A percentile compares a stretch with the other conserved stretches of the same genome.
phyloP scores from a whole-genome alignment of 805 yeast species.

The Saturnispora mendoncae region DNA sequence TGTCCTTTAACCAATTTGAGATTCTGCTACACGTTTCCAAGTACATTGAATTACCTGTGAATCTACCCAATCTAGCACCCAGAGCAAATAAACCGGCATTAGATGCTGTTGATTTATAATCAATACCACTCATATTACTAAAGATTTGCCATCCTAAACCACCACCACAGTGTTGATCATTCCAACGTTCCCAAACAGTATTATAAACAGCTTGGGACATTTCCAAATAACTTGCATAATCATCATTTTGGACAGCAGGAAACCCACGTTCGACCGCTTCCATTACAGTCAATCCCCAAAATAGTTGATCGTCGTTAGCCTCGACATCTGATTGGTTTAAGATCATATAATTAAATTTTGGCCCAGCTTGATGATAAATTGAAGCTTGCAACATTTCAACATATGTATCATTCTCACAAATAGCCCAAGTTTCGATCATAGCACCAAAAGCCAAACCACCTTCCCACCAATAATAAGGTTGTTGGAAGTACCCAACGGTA shows the following conservation, averaged over 20 bases:
- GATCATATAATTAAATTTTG: constrained; percentile 63
- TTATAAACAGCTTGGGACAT: constrained; percentile 86
- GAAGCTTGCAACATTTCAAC: constrained; percentile 49
- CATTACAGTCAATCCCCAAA: constrained; percentile 84
- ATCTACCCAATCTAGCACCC: constrained; percentile 81
- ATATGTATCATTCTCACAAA: constrained; percentile 59
- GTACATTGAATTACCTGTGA: constrained; percentile 63
- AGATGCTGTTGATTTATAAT: constrained; percentile 82
- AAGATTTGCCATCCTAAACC: constrained; percentile 96
- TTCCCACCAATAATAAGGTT: constrained; percentile 88
- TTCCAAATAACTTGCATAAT: constrained; percentile 67
- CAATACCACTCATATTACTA: constrained; percentile 88
- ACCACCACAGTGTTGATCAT: constrained; percentile 72
- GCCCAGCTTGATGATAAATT: constrained; percentile 58
- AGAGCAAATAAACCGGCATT: constrained; percentile 83
- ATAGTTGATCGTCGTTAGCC: constrained; percentile 88
- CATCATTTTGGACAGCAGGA: constrained; percentile 47
- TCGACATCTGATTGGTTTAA: constrained; percentile 71
- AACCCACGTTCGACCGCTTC: constrained; percentile 77
- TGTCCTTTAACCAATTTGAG: constrained; percentile 70
- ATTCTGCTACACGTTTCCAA: constrained; percentile 64
- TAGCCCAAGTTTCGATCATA: constrained; percentile 60
- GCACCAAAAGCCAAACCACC: constrained; percentile 71
- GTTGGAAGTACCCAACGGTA: constrained; percentile 58
- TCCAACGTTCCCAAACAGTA: constrained; percentile 90